Base-by-base conservation (phyloP, 176 grass and related monocot genomes). In the Carex pumila region DNA sequence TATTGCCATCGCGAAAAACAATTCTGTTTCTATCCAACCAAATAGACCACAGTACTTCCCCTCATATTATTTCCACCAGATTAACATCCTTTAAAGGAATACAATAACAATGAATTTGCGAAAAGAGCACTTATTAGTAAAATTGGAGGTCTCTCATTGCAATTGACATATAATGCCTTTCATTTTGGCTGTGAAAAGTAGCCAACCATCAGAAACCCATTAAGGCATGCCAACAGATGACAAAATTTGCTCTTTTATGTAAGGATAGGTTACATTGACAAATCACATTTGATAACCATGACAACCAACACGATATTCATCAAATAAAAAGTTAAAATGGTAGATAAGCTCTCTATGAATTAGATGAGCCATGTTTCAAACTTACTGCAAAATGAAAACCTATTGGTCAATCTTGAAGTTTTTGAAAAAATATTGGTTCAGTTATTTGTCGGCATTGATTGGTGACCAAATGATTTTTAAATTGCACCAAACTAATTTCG, bases 71-170 rank as follows among this genome's bases (percentile, higher is more conserved):
- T 25, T 25, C 25, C 25, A 25, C 25, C 25, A 25, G 25, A 25
- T 25, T 25, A 25, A 0, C 25, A 25, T 25, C 25, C 25, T 25
- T 25, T 25, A 25, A 25, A 25, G 25, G 25, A 25, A 25, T 75
- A 14, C 54, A 53, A 54, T 31, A 31, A 54, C 11, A 12, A 52
- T 74, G 45, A 75, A 8, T 75, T 75, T 75, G 71, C 45, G 30
- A 30, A 75, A 25, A 75, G 3, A 75, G 13, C 4, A 30, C n/a
- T 49, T n/a, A 45, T 87, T 87, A 92, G 87, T 94, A 79, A 30
- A 85, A 47, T 81, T 62, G 0, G 47, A 58, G 43, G 21, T 18
- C 55, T 34, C 0, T 56, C 50, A 34, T 55, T 79, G 29, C 79
- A 62, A 62, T n/a, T 77, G n/a, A 77, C n/a, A 77, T 52, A 31